Percentiles rank a stretch among this genome's conserved stretches.
Conservation (phyloP, 1,284 basidiomycete species). For the Earliella scabrosa region DNA sequence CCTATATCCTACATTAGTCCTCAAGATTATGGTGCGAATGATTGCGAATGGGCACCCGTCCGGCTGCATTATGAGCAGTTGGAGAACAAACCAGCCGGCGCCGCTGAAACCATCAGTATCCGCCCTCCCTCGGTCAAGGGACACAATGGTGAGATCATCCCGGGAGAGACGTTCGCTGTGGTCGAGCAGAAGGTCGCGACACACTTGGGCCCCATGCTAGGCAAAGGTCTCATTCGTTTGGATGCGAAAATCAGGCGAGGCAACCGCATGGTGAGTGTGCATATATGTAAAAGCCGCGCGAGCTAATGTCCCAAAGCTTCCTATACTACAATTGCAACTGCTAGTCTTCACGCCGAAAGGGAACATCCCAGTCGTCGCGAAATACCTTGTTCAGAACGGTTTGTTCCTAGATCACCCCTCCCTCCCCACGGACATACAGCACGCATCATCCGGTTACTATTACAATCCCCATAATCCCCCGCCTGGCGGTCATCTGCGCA, state of each 20-base stretch:
- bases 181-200: constrained; percentile 84
- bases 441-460: constrained; percentile 75
- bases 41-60: constrained; percentile 77
- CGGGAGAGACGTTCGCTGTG: constrained; percentile 79
- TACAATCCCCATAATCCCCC: constrained; percentile 89
- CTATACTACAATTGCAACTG: constrained; percentile 82
- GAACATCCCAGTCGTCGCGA: constrained; percentile 82
- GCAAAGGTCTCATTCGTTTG: constrained; percentile 81
- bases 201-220: constrained; percentile 79
- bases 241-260: constrained; percentile 80
- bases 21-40: constrained; percentile 45
- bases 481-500: constrained; percentile 62
- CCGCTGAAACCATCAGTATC: constrained; percentile 80
- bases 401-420: constrained; percentile 85
- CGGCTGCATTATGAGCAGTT: constrained; percentile 75
- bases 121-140: constrained; percentile 61
- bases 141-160: constrained; percentile 52
- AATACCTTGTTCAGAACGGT: constrained; percentile 69
- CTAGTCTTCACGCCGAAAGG: constrained; percentile 93
- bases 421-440: constrained; percentile 55
- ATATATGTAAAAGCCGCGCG: not conserved
- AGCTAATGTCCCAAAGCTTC: constrained; percentile 52
- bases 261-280: constrained; percentile 56
- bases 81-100: constrained; percentile 54
- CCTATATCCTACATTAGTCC: constrained; percentile 74